phyloP scores from a whole-genome alignment of 169 alveolate species.

The Babesia bigemina region DNA sequence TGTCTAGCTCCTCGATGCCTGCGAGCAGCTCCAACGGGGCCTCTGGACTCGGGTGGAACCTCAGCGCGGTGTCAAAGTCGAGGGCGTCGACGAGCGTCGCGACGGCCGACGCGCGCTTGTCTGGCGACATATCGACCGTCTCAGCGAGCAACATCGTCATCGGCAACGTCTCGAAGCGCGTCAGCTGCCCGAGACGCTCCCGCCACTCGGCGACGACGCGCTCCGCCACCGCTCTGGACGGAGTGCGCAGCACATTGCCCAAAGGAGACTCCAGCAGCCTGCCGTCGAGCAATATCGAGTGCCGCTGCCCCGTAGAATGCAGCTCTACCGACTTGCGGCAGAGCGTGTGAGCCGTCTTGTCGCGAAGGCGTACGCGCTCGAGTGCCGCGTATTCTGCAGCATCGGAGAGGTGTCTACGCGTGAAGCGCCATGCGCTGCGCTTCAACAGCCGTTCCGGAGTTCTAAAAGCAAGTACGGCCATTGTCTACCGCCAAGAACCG shows the following conservation, averaged over 20 bases:
- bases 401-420: not conserved
- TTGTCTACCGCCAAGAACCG: too few species aligned
- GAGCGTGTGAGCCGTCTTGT: slow-evolving; percentile 38
- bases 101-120: not conserved
- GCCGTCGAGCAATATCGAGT: slow-evolving; percentile 43
- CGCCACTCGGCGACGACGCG: slow-evolving; percentile 45
- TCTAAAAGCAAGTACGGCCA: not conserved
- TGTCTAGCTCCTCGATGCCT: slow-evolving; percentile 5
- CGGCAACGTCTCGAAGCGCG: slow-evolving; percentile 46
- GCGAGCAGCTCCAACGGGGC: slow-evolving; percentile 28
- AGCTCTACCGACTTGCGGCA: slow-evolving; percentile 29
- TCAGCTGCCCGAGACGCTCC: slow-evolving; percentile 29
- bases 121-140: slow-evolving; percentile 25
- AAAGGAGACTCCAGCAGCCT: slow-evolving; percentile 53
- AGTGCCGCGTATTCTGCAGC: not conserved
- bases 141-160: slow-evolving; percentile 46
- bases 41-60: slow-evolving; percentile 5
- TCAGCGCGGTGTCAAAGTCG: slow-evolving; percentile 45
- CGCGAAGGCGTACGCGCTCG: slow-evolving; percentile 31
- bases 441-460: not conserved
- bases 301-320: not conserved
- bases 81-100: slow-evolving; percentile 21
- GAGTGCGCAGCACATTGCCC: slow-evolving; percentile 44
- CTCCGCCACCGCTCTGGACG: slow-evolving; percentile 11
- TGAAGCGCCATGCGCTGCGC: not conserved